A percentile compares a stretch with the other conserved stretches of the same genome.
phyloP scores from a whole-genome alignment of 106 monocot genomes.

The Dendrobium chrysotoxum region DNA sequence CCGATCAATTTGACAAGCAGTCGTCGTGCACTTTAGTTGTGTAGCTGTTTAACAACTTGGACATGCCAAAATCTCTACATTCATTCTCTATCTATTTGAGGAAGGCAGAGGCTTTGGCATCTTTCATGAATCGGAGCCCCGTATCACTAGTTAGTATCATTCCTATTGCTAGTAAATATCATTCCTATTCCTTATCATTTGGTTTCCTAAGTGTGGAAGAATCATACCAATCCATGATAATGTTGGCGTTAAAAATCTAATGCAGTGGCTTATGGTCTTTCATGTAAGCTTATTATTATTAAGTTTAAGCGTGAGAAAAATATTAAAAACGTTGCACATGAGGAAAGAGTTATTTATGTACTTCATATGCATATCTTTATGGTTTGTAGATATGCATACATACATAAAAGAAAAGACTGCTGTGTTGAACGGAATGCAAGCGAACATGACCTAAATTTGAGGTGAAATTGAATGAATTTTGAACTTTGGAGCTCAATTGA shows the following conservation, averaged over 20 bases:
- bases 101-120: not conserved
- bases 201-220: not conserved
- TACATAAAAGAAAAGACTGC: not conserved
- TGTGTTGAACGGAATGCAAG: not conserved
- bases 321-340: not conserved
- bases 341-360: not conserved
- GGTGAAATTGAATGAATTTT: not conserved
- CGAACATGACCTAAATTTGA: not conserved
- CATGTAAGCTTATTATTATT: not conserved
- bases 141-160: not conserved
- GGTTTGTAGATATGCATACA: not conserved
- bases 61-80: not conserved
- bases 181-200: not conserved
- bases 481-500: not conserved
- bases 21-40: not conserved
- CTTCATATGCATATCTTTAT: not conserved
- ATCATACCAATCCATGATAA: not conserved
- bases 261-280: not conserved
- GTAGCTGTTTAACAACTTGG: not conserved
- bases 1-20: not conserved
- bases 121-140: not conserved
- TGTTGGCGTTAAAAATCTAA: not conserved
- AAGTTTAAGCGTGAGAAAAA: not conserved
- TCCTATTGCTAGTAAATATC: not conserved
- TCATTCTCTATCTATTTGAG: not conserved